Conservation (phyloP, 345 rosid species). For the Heritiera fomes region DNA sequence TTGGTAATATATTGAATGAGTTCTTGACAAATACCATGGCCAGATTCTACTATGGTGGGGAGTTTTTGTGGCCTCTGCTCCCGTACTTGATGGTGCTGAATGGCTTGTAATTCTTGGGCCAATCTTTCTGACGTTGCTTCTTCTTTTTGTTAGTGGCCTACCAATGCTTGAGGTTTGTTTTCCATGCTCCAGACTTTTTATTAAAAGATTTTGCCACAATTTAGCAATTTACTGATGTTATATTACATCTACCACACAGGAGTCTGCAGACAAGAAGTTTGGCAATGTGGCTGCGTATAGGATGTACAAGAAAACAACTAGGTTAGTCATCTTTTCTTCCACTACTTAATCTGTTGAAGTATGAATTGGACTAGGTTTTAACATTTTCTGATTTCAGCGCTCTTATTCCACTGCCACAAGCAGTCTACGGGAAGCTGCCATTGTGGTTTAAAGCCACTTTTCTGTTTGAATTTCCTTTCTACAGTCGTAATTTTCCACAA, state of each 20-base stretch:
- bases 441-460: slow-evolving; percentile 65
- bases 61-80: slow-evolving; percentile 67
- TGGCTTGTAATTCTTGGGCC: slow-evolving; percentile 90
- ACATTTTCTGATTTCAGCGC: slow-evolving; percentile 58
- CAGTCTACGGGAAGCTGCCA: slow-evolving; percentile 65
- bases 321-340: slow-evolving; percentile 38
- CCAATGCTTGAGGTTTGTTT: slow-evolving; percentile 86
- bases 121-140: slow-evolving; percentile 73
- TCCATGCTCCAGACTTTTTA: background rate
- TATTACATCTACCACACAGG: slow-evolving; percentile 40
- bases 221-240: background rate
- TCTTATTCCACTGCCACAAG: slow-evolving; percentile 67
- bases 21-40: slow-evolving; percentile 16
- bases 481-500: slow-evolving; percentile 67
- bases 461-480: slow-evolving; percentile 77
- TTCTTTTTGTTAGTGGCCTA: slow-evolving; percentile 85
- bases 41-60: slow-evolving; percentile 98
- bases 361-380: slow-evolving; percentile 5
- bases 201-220: background rate
- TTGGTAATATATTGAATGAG: background rate
- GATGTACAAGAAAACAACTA: slow-evolving; percentile 70
- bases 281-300: slow-evolving; percentile 67
- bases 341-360: background rate
- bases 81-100: slow-evolving; percentile 73
- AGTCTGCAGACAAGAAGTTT: slow-evolving; percentile 78